These are phyloP conservation scores for Pythium biforme DNA, from an alignment of 352 stramenopile species.

Conservation along the genomic window DNA sequence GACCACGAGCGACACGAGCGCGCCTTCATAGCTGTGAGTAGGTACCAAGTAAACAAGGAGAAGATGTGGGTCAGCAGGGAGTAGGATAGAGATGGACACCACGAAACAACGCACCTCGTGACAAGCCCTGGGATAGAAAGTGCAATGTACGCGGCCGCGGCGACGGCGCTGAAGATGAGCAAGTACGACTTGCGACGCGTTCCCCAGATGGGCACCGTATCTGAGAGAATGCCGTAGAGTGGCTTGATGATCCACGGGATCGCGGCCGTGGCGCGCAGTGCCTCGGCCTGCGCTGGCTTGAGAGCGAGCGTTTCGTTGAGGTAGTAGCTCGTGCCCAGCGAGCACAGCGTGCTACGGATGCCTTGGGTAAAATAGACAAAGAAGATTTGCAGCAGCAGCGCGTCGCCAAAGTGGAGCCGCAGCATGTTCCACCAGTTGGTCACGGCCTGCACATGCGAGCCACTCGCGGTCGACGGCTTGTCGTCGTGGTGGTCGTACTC, in stretches of 20 bases:
- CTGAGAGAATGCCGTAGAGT: constrained; percentile 74
- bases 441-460: constrained; percentile 39
- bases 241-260: constrained; percentile 86
- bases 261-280: constrained; percentile 57
- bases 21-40: constrained; percentile 42
- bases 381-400: constrained; percentile 74
- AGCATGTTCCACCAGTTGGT: constrained; percentile 60
- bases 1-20: constrained; percentile 60
- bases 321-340: constrained; percentile 76
- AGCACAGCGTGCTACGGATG: constrained; percentile 73
- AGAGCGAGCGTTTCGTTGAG: constrained; percentile 75
- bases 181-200: constrained; percentile 78
- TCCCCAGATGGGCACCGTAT: constrained; percentile 72
- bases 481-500: constrained; percentile 18
- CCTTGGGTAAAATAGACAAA: constrained; percentile 85
- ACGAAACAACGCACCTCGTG: constrained; percentile 35
- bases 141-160: constrained; percentile 52
- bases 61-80: too few species aligned
- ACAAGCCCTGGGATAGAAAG: constrained; percentile 61
- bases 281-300: constrained; percentile 60
- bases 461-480: constrained; percentile 8
- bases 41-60: too few species aligned
- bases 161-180: constrained; percentile 67
- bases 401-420: constrained; percentile 66
- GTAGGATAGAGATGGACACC: not conserved